Evolutionary conservation across 306 rosid genomes (phyloP).

Genomic region (Glycyrrhiza uralensis): DNA sequence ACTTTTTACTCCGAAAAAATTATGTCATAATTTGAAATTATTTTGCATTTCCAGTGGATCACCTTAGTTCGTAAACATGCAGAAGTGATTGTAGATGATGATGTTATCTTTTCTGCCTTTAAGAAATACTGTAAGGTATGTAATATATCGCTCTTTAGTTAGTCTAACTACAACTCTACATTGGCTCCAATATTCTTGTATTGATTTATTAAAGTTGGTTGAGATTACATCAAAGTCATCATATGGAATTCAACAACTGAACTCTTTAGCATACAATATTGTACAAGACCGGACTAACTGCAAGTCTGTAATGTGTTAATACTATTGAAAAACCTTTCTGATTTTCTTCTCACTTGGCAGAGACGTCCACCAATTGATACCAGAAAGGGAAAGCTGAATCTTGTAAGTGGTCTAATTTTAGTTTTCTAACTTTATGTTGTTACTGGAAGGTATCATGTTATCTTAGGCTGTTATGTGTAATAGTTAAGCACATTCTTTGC

Average conservation of each 20-base stretch:
- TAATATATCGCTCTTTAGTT: background rate
- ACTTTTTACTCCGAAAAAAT: slow-evolving; percentile 7
- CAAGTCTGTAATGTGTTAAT: slow-evolving; percentile 10
- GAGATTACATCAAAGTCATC: background rate
- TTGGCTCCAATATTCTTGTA: background rate
- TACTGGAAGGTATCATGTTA: background rate
- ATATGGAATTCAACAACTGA: slow-evolving; percentile 13
- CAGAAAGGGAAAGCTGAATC: slow-evolving; percentile 75
- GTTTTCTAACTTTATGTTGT: background rate
- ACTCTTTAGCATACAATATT: background rate
- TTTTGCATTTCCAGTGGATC: slow-evolving; percentile 78
- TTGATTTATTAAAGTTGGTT: slow-evolving; percentile 7
- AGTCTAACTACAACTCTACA: background rate
- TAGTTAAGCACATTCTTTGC: background rate
- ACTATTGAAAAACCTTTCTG: slow-evolving; percentile 17
- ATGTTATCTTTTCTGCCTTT: slow-evolving; percentile 56
- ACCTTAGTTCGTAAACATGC: slow-evolving; percentile 80
- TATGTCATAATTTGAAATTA: slow-evolving; percentile 29
- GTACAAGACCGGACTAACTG: slow-evolving; percentile 3
- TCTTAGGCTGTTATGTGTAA: background rate
- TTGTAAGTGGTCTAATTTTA: slow-evolving; percentile 53
- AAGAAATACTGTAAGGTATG: slow-evolving; percentile 74
- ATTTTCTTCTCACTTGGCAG: slow-evolving; percentile 55
- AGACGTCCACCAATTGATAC: slow-evolving; percentile 87
- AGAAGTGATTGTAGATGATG: slow-evolving; percentile 74